A percentile compares a stretch with the other conserved stretches of the same genome.
These are phyloP conservation scores for Paramecium octaurelia DNA, from an alignment of 73 alveolate species.

Conservation along the genomic window DNA sequence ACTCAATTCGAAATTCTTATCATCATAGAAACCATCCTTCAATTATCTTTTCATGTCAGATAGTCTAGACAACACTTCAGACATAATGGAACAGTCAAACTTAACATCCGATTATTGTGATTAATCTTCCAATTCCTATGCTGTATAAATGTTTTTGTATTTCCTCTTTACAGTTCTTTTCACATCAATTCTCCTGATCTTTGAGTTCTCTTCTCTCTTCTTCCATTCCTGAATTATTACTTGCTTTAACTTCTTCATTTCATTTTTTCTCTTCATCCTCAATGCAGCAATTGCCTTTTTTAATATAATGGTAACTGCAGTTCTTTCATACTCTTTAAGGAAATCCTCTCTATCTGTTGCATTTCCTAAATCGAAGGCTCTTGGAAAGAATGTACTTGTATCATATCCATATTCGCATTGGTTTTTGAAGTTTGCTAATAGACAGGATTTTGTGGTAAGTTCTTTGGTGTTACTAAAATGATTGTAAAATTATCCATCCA, in stretches of 20 bases:
- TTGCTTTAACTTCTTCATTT: conserved; percentile 49
- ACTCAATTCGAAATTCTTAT: conserved; percentile 30
- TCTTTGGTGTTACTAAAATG: conserved; percentile 78
- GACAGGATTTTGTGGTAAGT: conserved; percentile 73
- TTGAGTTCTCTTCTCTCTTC: not conserved
- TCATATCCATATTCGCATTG: conserved; percentile 57
- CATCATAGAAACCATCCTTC: conserved; percentile 48
- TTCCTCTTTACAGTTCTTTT: conserved; percentile 50
- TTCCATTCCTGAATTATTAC: not conserved
- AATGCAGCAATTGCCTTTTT: conserved; percentile 54
- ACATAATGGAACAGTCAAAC: conserved; percentile 2
- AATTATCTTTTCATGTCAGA: not conserved
- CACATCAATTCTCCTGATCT: not conserved
- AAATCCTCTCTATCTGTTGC: conserved; percentile 66
- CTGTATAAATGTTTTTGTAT: conserved; percentile 4
- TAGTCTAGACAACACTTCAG: conserved; percentile 20
- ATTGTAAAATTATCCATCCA: conserved; percentile 68
- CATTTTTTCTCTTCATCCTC: conserved; percentile 29
- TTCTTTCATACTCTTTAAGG: conserved; percentile 70
- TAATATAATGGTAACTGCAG: conserved; percentile 59
- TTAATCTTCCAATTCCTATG: not conserved
- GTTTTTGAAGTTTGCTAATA: conserved; percentile 65
- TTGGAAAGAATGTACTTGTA: conserved; percentile 68
- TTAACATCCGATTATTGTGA: not conserved
- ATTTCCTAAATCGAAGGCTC: conserved; percentile 80